Evolutionary conservation across 2,329 filamentous ascomycete genomes (phyloP), one percentile per base, ranked within the genome.

Genomic region (Pezicula carpinea): DNA sequence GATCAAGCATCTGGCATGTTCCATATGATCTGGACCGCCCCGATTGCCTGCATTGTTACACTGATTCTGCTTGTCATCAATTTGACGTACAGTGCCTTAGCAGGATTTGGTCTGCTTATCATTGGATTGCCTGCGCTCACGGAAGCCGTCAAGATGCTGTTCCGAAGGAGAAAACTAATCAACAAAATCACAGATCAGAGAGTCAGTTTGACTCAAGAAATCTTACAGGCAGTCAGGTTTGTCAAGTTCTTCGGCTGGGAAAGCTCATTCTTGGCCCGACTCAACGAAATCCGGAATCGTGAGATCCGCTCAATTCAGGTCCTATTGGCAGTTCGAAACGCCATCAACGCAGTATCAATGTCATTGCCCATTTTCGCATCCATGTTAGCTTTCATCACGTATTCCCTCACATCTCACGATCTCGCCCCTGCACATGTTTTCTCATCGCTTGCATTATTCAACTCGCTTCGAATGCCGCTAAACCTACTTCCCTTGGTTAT

Each of bases 381-480:
- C 3, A 95, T 96, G 88, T 66, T 96, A 33, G 80, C 91, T 0
- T 96, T 96, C 66, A 91, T 96, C 67, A 91, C 87, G 0, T 85
- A 79, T 56, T 82, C 80, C 1, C 66, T 83, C 39, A 75, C 80
- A 2, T 71, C 85, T 47, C 83, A 89, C 56, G 65, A 64, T 22
- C 76, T 96, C 21, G 72, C 80, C 2, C 82, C 91, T 0, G 87
- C 89, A 0, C 73, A 82, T 21, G 79, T 96, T 32, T 96, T 96
- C 69, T 95, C 90, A 0, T 96, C 91, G 0, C 74, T 96, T 13
- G 90, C 90, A 0, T 70, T 96, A 11, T 96, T 96, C 76, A 96
- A 96, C 66, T 82, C 85, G 6, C 75, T 96, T 39, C 82, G 91
- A 23, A 80, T 95, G 66, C 91, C 91, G 1, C 76, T 96, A 48